Conservation (phyloP, 2,329 filamentous ascomycete species). For the Exophiala aquamarina region DNA sequence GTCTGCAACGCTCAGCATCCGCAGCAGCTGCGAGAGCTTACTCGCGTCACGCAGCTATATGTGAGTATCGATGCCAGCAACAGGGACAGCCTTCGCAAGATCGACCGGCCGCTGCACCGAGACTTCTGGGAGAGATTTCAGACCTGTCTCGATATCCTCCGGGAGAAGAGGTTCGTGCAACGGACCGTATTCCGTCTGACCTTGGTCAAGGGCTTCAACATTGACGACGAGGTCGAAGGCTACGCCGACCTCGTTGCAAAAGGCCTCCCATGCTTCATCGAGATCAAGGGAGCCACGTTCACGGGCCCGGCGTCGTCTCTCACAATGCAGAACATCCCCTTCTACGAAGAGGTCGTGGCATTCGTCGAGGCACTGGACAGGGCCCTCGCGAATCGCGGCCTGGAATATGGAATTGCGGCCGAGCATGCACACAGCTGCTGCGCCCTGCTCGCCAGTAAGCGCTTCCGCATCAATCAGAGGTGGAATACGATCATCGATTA, state of each 20-base stretch:
- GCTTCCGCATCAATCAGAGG: slow-evolving; percentile 73
- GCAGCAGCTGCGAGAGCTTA: slow-evolving; percentile 77
- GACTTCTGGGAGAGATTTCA: slow-evolving; percentile 98
- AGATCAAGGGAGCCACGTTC: slow-evolving; percentile 92
- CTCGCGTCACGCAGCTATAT: slow-evolving; percentile 91
- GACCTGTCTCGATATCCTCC: slow-evolving; percentile 83
- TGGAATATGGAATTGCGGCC: slow-evolving; percentile 86
- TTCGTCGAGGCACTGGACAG: slow-evolving; percentile 76
- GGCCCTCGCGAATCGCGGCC: slow-evolving; percentile 66
- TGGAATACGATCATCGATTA: slow-evolving; percentile 96
- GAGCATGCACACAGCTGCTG: slow-evolving; percentile 97
- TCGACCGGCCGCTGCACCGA: slow-evolving; percentile 87
- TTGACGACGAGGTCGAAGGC: slow-evolving; percentile 87
- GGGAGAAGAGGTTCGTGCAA: slow-evolving; percentile 78
- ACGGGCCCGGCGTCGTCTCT: slow-evolving; percentile 87
- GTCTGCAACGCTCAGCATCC: slow-evolving; percentile 98
- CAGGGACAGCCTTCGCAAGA: slow-evolving; percentile 79
- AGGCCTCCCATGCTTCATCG: slow-evolving; percentile 86
- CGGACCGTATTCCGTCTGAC: slow-evolving; percentile 93
- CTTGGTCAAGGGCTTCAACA: slow-evolving; percentile 96
- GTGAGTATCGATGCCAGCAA: slow-evolving; percentile 95
- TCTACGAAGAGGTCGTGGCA: slow-evolving; percentile 83
- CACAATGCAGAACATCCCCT: slow-evolving; percentile 96
- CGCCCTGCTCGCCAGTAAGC: slow-evolving; percentile 76
- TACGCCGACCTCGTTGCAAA: slow-evolving; percentile 87